Conservation (phyloP, 306 rosid species). For the Sphenostylis stenocarpa region DNA sequence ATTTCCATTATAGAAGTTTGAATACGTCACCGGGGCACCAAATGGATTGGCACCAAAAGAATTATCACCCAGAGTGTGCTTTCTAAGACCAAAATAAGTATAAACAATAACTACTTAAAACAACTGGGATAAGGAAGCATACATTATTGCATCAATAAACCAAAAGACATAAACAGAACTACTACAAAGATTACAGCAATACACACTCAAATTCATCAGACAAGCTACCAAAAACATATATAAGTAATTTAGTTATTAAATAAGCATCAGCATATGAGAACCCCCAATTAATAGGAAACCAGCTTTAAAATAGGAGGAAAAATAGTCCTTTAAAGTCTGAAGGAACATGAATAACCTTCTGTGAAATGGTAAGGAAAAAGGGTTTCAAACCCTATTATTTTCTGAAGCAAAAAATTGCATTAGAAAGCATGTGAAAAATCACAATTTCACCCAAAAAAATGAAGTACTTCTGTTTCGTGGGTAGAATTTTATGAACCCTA, state of each 20-base stretch:
- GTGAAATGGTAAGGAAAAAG: not conserved
- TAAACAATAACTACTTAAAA: constrained; percentile 45
- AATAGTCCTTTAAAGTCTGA: not conserved
- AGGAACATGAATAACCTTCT: not conserved
- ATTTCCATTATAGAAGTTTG: constrained; percentile 60
- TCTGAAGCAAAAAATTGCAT: not conserved
- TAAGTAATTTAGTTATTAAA: not conserved
- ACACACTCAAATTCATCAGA: not conserved
- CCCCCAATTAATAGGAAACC: not conserved
- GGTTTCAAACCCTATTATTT: not conserved
- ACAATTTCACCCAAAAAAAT: not conserved
- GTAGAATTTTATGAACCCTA: not conserved
- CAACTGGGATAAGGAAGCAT: constrained; percentile 41
- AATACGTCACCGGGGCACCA: constrained; percentile 68
- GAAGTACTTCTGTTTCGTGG: not conserved
- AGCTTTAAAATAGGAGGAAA: too few species aligned
- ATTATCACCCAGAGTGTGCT: constrained; percentile 79
- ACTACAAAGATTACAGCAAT: constrained; percentile 3
- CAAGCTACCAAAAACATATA: constrained; percentile 22
- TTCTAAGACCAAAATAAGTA: constrained; percentile 74
- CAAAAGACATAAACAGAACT: constrained; percentile 15
- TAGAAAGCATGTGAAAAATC: not conserved
- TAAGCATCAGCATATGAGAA: constrained; percentile 11
- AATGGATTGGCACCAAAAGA: constrained; percentile 75
- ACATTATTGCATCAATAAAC: constrained; percentile 15